Evolutionary conservation across 768 basidiomycete species (phyloP).

Genomic region (Dacryopinax spathularia): DNA sequence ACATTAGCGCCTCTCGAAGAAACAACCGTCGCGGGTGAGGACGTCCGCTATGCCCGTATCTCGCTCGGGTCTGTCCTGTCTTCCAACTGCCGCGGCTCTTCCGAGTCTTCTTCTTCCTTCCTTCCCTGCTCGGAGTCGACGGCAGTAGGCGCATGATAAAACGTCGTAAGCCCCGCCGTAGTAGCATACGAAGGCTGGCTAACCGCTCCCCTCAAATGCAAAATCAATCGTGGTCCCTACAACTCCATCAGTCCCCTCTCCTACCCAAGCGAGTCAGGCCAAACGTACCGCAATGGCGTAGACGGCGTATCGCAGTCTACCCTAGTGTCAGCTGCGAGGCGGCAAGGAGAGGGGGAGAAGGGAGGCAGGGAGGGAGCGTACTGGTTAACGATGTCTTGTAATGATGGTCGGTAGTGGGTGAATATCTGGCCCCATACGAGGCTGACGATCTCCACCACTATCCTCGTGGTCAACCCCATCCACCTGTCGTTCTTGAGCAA

Average conservation of each 20-base stretch:
- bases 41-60: no score
- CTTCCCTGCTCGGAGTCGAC: no score
- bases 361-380: neutral
- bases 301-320: neutral
- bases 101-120: no score
- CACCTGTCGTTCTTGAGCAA: neutral
- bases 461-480: neutral
- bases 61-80: no score
- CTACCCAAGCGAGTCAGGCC: no score
- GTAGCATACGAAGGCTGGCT: neutral
- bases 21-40: no score
- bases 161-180: no score
- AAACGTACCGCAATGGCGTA: neutral
- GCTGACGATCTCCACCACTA: neutral
- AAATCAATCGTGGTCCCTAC: neutral
- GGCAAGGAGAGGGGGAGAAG: no score
- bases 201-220: neutral
- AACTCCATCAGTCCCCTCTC: neutral
- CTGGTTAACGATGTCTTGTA: neutral
- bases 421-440: neutral
- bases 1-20: no score
- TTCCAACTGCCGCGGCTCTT: no score
- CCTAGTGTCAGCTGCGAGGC: no score
- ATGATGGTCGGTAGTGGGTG: neutral
- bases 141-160: no score